These are phyloP conservation scores for Zizania palustris DNA, from an alignment of 202 grass and related monocot species.

Conservation along the genomic window DNA sequence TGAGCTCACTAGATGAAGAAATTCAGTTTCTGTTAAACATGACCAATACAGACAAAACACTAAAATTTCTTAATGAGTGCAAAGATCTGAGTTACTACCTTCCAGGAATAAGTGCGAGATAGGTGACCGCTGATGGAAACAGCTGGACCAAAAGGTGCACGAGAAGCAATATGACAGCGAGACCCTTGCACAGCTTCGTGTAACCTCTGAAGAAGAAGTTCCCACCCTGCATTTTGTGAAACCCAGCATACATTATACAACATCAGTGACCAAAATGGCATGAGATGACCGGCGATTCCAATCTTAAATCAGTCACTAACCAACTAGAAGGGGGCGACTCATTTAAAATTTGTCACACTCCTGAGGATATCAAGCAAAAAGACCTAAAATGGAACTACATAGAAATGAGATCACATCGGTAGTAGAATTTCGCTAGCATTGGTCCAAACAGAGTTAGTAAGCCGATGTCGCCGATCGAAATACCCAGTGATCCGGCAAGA, in stretches of 20 bases:
- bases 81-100: conserved; percentile 54
- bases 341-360: not conserved
- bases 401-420: not conserved
- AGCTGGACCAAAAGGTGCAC: conserved; percentile 75
- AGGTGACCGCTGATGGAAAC: conserved; percentile 66
- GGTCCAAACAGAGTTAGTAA: not conserved
- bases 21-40: not conserved
- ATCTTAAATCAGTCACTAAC: not conserved
- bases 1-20: not conserved
- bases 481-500: not conserved
- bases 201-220: conserved; percentile 79
- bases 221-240: conserved; percentile 59
- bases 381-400: not conserved
- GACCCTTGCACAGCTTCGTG: conserved; percentile 91
- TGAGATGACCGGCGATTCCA: not conserved
- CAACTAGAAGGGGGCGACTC: not conserved
- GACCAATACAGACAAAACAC: not conserved
- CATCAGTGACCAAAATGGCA: conserved; percentile 6
- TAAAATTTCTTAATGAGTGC: not conserved
- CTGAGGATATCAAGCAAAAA: not conserved
- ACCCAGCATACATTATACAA: not conserved
- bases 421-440: not conserved
- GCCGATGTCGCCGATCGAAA: too few relatives aligned
- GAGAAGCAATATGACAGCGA: conserved; percentile 70
- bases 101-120: conserved; percentile 85